Conservation (phyloP, 2,329 filamentous ascomycete species). For the Verticillium nonalfalfae region DNA sequence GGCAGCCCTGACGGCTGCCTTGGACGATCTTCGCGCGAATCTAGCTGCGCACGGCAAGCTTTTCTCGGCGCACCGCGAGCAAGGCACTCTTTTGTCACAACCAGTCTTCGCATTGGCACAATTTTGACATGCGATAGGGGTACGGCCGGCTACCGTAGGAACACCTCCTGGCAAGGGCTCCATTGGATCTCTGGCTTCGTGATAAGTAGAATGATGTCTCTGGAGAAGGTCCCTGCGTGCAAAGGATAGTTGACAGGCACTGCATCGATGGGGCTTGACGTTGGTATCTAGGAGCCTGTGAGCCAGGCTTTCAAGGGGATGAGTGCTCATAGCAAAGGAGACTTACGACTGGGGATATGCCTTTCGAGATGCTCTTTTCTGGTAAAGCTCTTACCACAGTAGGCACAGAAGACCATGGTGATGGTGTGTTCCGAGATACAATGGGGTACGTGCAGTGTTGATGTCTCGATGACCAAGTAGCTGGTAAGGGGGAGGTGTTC, state of each 20-base stretch:
- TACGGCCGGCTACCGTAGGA: constrained; percentile 29
- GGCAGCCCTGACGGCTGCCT: constrained; percentile 35
- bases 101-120: constrained; percentile 31
- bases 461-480: not conserved
- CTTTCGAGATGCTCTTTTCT: constrained; percentile 51
- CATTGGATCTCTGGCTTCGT: constrained; percentile 40
- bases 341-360: constrained; percentile 45
- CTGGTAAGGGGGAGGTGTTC: no score
- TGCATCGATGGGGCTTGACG: constrained; percentile 46
- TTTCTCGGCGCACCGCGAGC: constrained; percentile 29
- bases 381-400: constrained; percentile 48
- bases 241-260: constrained; percentile 41
- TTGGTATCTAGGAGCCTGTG: constrained; percentile 37
- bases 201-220: constrained; percentile 44
- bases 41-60: constrained; percentile 31
- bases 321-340: not conserved
- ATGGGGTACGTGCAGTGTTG: not conserved
- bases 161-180: constrained; percentile 36
- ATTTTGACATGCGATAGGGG: constrained; percentile 29
- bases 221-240: constrained; percentile 44
- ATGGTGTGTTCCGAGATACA: not conserved
- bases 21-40: constrained; percentile 44
- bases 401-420: constrained; percentile 42
- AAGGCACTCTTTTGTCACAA: constrained; percentile 30
- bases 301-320: constrained; percentile 7